phyloP scores from a whole-genome alignment of 345 rosid species.

The Pistacia vera region DNA sequence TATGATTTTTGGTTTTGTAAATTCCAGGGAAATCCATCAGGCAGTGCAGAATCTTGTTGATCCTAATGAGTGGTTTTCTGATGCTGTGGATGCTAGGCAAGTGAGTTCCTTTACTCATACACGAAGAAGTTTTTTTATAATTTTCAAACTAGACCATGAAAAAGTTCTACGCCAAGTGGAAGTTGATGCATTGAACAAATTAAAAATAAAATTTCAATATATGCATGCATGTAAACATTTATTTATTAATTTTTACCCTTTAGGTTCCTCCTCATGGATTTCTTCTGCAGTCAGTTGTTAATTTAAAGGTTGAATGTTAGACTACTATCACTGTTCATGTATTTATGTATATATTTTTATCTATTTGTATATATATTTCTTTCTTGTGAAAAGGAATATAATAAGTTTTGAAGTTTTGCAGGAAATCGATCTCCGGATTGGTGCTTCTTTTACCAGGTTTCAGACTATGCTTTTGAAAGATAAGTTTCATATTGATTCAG shows the following conservation, averaged over 20 bases:
- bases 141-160: background rate
- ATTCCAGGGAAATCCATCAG: conserved; percentile 83
- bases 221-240: background rate
- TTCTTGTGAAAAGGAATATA: background rate
- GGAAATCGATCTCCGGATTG: conserved; percentile 98
- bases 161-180: conserved; percentile 1
- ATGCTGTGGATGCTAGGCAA: conserved; percentile 99
- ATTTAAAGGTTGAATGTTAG: background rate
- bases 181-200: background rate
- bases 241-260: too few species aligned
- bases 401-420: conserved; percentile 23
- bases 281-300: background rate
- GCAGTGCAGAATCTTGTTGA: conserved; percentile 86
- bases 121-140: background rate
- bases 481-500: conserved; percentile 68
- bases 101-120: conserved; percentile 44
- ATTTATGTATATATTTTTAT: background rate
- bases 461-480: conserved; percentile 92
- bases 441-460: conserved; percentile 97
- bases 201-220: background rate
- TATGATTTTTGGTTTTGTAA: conserved; percentile 22
- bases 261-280: background rate
- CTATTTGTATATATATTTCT: background rate
- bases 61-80: conserved; percentile 83
- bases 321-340: background rate